phyloP scores from a whole-genome alignment of 1,284 basidiomycete species.

The Neonothopanus nambi region DNA sequence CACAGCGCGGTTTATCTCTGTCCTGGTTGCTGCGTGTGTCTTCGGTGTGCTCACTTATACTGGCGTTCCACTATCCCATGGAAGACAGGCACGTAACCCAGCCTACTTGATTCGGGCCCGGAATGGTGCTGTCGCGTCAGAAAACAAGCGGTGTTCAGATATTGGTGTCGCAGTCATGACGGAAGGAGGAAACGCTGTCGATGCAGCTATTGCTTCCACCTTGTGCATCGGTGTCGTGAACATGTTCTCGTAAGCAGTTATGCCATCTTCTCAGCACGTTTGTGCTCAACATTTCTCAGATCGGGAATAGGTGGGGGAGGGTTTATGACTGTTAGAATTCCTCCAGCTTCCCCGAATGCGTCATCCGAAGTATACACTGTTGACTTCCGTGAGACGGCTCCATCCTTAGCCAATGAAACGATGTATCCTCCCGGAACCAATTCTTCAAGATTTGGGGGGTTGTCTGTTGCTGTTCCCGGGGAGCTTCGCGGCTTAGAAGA shows the following conservation, averaged over 20 bases:
- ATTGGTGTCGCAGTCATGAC: constrained; percentile 79
- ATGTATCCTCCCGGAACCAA: constrained; percentile 69
- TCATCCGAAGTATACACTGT: constrained; percentile 71
- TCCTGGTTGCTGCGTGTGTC: background rate
- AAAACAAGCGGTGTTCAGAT: constrained; percentile 82
- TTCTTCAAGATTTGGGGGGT: constrained; percentile 70
- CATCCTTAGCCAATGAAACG: constrained; percentile 64
- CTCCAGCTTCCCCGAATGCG: constrained; percentile 43
- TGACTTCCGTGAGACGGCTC: constrained; percentile 89
- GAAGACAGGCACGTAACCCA: constrained; percentile 7
- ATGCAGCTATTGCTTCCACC: constrained; percentile 80
- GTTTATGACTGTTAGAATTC: constrained; percentile 87
- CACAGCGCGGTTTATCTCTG: background rate
- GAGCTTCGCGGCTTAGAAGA: constrained; percentile 84
- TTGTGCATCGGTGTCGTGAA: constrained; percentile 88
- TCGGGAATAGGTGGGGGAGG: constrained; percentile 91
- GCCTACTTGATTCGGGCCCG: constrained; percentile 51
- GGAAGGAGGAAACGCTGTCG: constrained; percentile 89
- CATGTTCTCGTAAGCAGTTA: constrained; percentile 74
- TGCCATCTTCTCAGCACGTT: background rate
- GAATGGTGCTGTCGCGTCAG: constrained; percentile 84
- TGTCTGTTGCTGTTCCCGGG: constrained; percentile 84
- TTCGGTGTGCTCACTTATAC: background rate
- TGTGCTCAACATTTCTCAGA: constrained; percentile 34
- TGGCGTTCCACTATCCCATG: no score